Conservation (phyloP, 2,329 filamentous ascomycete genomes). For the Pestalotiopsis sp. region DNA sequence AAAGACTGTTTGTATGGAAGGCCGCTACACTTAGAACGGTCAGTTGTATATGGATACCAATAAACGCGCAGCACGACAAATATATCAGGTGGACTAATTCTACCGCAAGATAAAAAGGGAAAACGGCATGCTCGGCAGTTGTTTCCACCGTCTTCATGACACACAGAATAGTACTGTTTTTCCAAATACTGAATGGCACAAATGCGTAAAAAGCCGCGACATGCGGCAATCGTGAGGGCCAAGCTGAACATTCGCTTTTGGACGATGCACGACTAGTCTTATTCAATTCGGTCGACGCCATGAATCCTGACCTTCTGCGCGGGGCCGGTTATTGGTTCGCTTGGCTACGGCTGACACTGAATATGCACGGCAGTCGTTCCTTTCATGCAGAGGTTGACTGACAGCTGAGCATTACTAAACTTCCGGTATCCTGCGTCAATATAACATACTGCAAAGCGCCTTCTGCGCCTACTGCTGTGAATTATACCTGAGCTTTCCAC, state of each 20-base stretch:
- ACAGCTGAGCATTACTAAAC: background rate
- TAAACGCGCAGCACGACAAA: background rate
- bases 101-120: no score
- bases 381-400: background rate
- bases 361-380: background rate
- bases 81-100: no score
- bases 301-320: background rate
- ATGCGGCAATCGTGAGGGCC: background rate
- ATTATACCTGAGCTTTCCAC: no score
- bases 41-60: background rate
- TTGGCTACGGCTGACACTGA: background rate
- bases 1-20: background rate
- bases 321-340: background rate
- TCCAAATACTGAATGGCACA: no score
- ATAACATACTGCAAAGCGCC: no score
- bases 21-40: background rate
- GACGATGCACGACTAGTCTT: background rate
- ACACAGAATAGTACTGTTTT: no score
- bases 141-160: no score
- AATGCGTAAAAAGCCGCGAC: background rate
- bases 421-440: no score
- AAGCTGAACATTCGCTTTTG: background rate
- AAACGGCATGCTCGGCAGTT: no score
- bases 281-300: background rate
- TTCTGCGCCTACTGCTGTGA: no score